Evolutionary conservation across 352 stramenopile genomes (phyloP).

Genomic region (Phytophthora pluvialis): DNA sequence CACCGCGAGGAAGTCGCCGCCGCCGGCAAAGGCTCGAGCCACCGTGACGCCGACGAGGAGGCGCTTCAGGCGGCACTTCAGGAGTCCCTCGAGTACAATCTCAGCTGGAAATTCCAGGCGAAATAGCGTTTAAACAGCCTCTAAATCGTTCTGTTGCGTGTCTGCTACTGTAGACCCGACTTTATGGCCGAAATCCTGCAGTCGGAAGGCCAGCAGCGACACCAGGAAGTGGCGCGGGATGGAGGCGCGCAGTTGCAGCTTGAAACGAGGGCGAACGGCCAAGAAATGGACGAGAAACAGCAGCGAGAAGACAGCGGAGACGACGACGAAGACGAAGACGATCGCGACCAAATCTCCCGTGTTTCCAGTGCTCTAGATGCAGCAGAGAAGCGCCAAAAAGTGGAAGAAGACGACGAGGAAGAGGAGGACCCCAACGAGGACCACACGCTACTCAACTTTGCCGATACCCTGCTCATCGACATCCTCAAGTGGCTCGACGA

Average conservation of each 20-base stretch:
- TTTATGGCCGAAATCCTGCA: slow-evolving; percentile 77
- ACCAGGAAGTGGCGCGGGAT: background rate
- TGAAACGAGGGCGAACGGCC: slow-evolving; percentile 12
- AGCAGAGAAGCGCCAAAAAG: slow-evolving; percentile 1
- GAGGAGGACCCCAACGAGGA: slow-evolving; percentile 30
- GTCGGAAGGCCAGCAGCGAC: slow-evolving; percentile 44
- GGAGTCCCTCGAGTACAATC: slow-evolving; percentile 63
- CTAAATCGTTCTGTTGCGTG: slow-evolving; percentile 5
- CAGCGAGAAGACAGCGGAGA: slow-evolving; percentile 29
- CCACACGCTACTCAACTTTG: slow-evolving; percentile 67
- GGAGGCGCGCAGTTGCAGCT: background rate
- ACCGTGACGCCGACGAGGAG: slow-evolving; percentile 75
- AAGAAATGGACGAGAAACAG: slow-evolving; percentile 22
- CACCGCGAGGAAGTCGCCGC: slow-evolving; percentile 18
- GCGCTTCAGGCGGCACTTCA: slow-evolving; percentile 68
- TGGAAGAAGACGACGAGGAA: slow-evolving; percentile 32
- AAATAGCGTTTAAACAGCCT: slow-evolving; percentile 5
- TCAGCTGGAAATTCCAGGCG: slow-evolving; percentile 1
- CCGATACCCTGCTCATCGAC: slow-evolving; percentile 72
- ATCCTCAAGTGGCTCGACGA: slow-evolving; percentile 78
- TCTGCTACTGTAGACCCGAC: slow-evolving; percentile 48
- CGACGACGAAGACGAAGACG: slow-evolving; percentile 25
- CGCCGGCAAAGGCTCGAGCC: slow-evolving; percentile 28
- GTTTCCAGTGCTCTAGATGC: background rate
- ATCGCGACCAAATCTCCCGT: background rate